Conservation (phyloP, 768 basidiomycete species). For the Dentipellis sp. region DNA sequence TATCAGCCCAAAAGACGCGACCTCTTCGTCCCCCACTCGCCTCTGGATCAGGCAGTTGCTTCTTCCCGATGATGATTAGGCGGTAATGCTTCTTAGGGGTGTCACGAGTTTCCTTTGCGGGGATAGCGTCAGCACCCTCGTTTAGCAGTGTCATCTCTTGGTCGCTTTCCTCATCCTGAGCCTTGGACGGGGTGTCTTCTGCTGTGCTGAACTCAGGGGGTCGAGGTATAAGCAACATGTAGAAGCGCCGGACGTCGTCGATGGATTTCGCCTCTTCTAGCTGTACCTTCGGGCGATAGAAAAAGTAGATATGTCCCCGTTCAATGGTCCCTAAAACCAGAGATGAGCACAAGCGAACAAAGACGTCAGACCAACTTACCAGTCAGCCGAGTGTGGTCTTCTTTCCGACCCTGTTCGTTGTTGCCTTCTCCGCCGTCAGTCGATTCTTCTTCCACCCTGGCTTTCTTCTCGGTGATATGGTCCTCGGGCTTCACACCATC, state of each 20-base stretch:
- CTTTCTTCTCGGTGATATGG: neutral
- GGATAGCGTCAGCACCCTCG: slow-evolving; percentile 41
- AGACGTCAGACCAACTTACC: neutral
- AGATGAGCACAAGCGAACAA: neutral
- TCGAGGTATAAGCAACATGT: slow-evolving; percentile 51
- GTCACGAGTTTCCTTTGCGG: slow-evolving; percentile 26
- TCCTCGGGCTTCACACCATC: too few relatives aligned
- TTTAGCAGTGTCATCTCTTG: slow-evolving; percentile 33
- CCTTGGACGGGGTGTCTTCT: slow-evolving; percentile 3
- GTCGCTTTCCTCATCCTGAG: slow-evolving; percentile 19
- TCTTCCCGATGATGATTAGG: slow-evolving; percentile 47
- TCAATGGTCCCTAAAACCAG: slow-evolving; percentile 38
- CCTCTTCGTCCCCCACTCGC: slow-evolving; percentile 28
- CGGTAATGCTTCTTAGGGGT: slow-evolving; percentile 37
- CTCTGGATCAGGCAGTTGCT: slow-evolving; percentile 42
- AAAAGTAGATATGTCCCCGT: slow-evolving; percentile 55
- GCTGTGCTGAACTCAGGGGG: slow-evolving; percentile 32
- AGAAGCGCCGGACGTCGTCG: slow-evolving; percentile 48
- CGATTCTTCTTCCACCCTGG: neutral
- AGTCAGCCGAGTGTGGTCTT: neutral
- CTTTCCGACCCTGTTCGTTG: neutral
- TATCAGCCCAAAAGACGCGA: slow-evolving; percentile 43
- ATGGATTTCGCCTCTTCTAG: slow-evolving; percentile 41
- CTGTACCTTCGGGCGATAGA: slow-evolving; percentile 52
- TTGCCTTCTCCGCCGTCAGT: neutral